These are phyloP conservation scores for Lycium ferocissimum DNA, from an alignment of 257 asterid genomes.

Conservation along the genomic window DNA sequence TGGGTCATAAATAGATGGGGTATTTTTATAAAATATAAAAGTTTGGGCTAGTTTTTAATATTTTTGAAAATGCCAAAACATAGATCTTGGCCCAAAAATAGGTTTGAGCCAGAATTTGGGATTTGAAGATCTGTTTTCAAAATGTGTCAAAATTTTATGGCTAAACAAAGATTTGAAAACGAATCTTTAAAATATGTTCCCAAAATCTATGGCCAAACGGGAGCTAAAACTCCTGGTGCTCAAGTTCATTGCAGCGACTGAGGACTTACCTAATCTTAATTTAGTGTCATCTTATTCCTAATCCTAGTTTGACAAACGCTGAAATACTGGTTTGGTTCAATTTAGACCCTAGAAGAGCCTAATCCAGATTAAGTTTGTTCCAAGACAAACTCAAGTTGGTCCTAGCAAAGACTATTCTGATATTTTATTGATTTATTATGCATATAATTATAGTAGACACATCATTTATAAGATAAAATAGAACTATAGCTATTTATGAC, in stretches of 20 bases:
- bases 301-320: background rate
- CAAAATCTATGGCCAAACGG: no score
- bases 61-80: no score
- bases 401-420: background rate
- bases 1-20: no score
- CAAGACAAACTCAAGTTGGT: conserved; percentile 13
- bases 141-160: no score
- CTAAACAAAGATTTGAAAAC: no score
- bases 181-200: no score
- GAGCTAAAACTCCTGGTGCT: background rate
- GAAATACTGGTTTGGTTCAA: background rate
- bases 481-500: background rate
- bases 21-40: no score
- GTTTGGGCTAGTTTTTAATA: no score
- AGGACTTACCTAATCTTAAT: background rate
- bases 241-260: conserved; percentile 10
- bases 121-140: no score
- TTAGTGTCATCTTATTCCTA: background rate
- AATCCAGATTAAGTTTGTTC: background rate
- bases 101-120: no score
- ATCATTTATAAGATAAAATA: conserved; percentile 17
- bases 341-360: background rate
- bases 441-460: background rate
- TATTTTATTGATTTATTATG: background rate
- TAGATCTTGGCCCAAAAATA: no score